Percentiles rank a stretch among this genome's conserved stretches.
phyloP scores from a whole-genome alignment of 2,329 filamentous ascomycete species.

The Nemania sp. region DNA sequence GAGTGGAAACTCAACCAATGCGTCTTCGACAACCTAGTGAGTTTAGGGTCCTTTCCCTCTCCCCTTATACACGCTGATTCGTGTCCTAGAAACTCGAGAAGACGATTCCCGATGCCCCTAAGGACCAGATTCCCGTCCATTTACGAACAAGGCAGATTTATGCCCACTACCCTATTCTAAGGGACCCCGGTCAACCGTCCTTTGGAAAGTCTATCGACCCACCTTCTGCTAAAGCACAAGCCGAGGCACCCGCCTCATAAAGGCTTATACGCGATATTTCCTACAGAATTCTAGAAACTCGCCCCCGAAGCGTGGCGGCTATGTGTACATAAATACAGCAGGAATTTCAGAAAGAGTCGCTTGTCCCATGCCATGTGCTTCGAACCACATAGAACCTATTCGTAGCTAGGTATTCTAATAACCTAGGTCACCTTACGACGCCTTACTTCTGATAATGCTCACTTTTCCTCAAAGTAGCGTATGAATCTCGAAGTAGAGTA shows the following conservation, averaged over 20 bases:
- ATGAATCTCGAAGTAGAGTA: background rate
- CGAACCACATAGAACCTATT: conserved; percentile 5
- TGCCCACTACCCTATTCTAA: conserved; percentile 62
- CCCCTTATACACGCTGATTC: conserved; percentile 25
- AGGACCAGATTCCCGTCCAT: conserved; percentile 78
- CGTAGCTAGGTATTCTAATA: background rate
- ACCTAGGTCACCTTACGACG: too few species aligned
- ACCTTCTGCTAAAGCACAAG: conserved; percentile 48
- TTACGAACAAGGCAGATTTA: conserved; percentile 74
- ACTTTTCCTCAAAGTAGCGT: background rate
- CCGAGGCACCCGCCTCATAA: conserved; percentile 44
- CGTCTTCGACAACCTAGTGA: conserved; percentile 94
- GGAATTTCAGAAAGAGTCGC: conserved; percentile 19
- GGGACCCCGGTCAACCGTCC: conserved; percentile 50
- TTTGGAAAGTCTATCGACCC: conserved; percentile 49
- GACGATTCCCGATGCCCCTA: conserved; percentile 78
- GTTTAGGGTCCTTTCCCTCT: background rate
- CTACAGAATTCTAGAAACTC: conserved; percentile 25
- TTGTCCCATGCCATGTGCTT: conserved; percentile 10
- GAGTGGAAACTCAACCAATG: conserved; percentile 96
- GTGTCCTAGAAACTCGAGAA: conserved; percentile 80
- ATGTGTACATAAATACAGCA: conserved; percentile 39
- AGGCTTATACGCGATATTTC: conserved; percentile 23
- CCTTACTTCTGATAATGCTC: background rate
- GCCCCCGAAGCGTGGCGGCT: conserved; percentile 9